phyloP scores from a whole-genome alignment of 1,139 yeast genomes.

The Debaryomyces singareniensis region DNA sequence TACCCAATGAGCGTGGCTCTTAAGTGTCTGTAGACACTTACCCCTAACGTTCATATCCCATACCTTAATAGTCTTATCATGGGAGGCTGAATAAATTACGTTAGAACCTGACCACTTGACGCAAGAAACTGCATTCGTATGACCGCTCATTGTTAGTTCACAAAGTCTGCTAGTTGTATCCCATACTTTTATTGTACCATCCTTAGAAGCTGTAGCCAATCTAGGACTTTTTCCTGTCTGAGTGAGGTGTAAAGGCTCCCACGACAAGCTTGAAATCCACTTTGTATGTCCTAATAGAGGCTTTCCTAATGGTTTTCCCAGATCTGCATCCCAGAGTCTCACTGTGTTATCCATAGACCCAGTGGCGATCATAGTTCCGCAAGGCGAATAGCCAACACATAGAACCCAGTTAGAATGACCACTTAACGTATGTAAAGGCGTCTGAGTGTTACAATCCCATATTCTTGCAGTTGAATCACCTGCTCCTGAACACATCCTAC shows the following conservation, averaged over 20 bases:
- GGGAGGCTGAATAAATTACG: conserved; percentile 82
- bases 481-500: conserved; percentile 90
- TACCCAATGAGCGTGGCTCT: conserved; percentile 97
- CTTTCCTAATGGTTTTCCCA: conserved; percentile 71
- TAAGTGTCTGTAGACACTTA: conserved; percentile 68
- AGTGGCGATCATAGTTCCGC: conserved; percentile 86
- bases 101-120: conserved; percentile 96
- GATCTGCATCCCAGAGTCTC: conserved; percentile 76
- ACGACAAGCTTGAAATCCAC: conserved; percentile 82
- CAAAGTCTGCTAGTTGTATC: conserved; percentile 71
- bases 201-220: conserved; percentile 85
- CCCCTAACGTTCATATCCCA: conserved; percentile 84
- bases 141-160: conserved; percentile 75
- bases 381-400: conserved; percentile 91
- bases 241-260: conserved; percentile 92
- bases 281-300: conserved; percentile 77
- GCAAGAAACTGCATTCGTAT: conserved; percentile 83
- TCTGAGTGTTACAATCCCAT: conserved; percentile 96
- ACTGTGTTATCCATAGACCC: conserved; percentile 94
- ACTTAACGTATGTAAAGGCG: conserved; percentile 70
- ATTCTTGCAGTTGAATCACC: conserved; percentile 97
- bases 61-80: conserved; percentile 87
- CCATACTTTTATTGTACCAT: conserved; percentile 88
- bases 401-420: conserved; percentile 96
- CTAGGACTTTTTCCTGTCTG: conserved; percentile 61